Base-by-base conservation (phyloP, 108 stramenopile genomes). In the Thalassiosira profunda region DNA sequence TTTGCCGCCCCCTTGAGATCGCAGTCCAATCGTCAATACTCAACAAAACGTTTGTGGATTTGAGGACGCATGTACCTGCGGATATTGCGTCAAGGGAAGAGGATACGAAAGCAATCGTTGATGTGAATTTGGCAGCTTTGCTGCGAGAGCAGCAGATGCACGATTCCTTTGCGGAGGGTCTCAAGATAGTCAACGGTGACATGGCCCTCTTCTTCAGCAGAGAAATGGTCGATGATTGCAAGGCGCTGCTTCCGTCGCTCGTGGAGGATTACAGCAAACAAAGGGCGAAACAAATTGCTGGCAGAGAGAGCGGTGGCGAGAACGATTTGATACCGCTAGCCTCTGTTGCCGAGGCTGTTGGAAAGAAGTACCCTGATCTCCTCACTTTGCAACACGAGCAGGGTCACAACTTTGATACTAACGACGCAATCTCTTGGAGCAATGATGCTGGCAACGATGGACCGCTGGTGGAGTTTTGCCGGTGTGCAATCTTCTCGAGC, bases 391-490 rank as follows among this genome's bases (percentile, higher is more conserved):
- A 74, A 38, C 43, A 64, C 14, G 37, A 63, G 18, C 45, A 64
- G 28, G 45, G 44, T 30, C 25, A 5, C 4, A 42, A 25, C 34
- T 10, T 44, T 3, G 26, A 4, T 1, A 31, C 31, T 29, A 34
- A 25, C 14, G 7, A 25, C 15, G 28, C 12, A 6, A 29, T 55
- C 7, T 43, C 40, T 15, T 63, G 61, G 63, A 38, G 14, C 0
- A 17, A 42, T 18, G n/a, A 33, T 18, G 41, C 9, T 29, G 9
- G 49, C 28, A 18, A 51, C 17, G 73, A 74, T 42, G 73, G 64
- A 0, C 73, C 73, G 49, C 42, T 74, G n/a, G 58, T 74, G 17
- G 73, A 63, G 44, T 74, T 74, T 29, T 65, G 63, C 30, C 29
- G 73, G 40, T 34, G 23, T 28, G 49, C 45, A 18, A n/a, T 74